Evolutionary conservation across 2,329 filamentous ascomycete genomes (phyloP).

Genomic region (Colletotrichum navitas): DNA sequence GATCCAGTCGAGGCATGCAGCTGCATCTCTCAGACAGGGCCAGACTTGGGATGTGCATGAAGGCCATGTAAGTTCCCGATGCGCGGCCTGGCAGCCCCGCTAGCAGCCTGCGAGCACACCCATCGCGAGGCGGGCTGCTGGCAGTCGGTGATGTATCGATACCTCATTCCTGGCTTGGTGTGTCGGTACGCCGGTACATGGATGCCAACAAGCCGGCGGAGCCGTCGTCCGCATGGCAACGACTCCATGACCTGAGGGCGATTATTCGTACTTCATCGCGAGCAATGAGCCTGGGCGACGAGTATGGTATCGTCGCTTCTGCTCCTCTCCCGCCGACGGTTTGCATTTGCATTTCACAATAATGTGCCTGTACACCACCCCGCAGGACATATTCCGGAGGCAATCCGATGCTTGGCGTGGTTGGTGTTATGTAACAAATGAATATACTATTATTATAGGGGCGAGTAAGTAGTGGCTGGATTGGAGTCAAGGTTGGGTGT

Average conservation of each 20-base stretch:
- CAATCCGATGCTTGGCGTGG: conserved; percentile 9
- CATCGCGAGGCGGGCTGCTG: conserved; percentile 26
- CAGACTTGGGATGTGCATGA: conserved; percentile 32
- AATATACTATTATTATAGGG: neutral
- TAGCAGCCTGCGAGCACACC: conserved; percentile 26
- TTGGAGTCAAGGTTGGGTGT: neutral
- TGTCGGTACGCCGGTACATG: conserved; percentile 4
- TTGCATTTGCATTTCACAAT: conserved; percentile 21
- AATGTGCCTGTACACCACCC: conserved; percentile 8
- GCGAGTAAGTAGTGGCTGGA: conserved; percentile 20
- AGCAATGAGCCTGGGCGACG: neutral
- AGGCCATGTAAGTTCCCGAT: conserved; percentile 39
- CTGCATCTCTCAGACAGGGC: conserved; percentile 25
- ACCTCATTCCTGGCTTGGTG: conserved; percentile 43
- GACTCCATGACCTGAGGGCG: conserved; percentile 8
- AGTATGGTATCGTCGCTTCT: neutral
- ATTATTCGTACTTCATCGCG: neutral
- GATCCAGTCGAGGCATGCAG: conserved; percentile 28
- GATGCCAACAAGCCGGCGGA: conserved; percentile 28
- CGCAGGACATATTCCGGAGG: neutral
- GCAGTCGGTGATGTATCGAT: conserved; percentile 51
- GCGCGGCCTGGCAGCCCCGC: conserved; percentile 17
- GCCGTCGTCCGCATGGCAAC: conserved; percentile 34
- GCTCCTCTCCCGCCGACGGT: conserved; percentile 2
- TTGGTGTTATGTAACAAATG: conserved; percentile 3